phyloP scores from a whole-genome alignment of 73 alveolate species.

The Urostyla sp. region DNA sequence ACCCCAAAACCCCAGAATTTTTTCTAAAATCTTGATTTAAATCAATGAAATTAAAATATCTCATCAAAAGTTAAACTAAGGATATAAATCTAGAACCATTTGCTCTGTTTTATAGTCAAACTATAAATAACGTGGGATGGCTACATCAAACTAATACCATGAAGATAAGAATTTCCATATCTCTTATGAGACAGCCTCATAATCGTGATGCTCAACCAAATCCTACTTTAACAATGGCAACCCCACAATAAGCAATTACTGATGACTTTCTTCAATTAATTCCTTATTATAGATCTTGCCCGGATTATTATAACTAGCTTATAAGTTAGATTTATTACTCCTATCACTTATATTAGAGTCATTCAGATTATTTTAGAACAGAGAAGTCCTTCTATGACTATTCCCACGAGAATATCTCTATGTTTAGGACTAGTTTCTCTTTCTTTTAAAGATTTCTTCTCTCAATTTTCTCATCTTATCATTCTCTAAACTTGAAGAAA shows the following conservation, averaged over 20 bases:
- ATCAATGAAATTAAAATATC: too few relatives aligned
- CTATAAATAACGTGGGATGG: conserved; percentile 15
- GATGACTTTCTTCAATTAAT: background rate
- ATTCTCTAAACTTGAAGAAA: too few relatives aligned
- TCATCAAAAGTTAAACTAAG: background rate
- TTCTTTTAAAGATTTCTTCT: conserved; percentile 10
- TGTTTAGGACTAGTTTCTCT: background rate
- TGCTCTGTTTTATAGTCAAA: conserved; percentile 14
- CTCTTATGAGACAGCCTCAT: conserved; percentile 46
- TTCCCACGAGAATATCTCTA: background rate
- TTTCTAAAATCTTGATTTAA: too few relatives aligned
- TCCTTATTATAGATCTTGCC: conserved; percentile 23
- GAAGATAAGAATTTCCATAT: conserved; percentile 53
- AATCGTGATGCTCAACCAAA: conserved; percentile 53
- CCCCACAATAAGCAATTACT: background rate
- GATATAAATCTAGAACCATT: conserved; percentile 12
- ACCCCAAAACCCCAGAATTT: too few relatives aligned
- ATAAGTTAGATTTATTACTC: too few relatives aligned
- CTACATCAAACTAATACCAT: conserved; percentile 49
- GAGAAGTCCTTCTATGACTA: background rate
- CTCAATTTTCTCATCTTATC: too few relatives aligned
- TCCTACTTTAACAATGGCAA: conserved; percentile 2
- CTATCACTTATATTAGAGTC: background rate
- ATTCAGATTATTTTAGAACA: background rate
- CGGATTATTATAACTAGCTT: conserved; percentile 39